Conservation (phyloP, 164 flowering plant genomes). For the Magnolia officinalis region DNA sequence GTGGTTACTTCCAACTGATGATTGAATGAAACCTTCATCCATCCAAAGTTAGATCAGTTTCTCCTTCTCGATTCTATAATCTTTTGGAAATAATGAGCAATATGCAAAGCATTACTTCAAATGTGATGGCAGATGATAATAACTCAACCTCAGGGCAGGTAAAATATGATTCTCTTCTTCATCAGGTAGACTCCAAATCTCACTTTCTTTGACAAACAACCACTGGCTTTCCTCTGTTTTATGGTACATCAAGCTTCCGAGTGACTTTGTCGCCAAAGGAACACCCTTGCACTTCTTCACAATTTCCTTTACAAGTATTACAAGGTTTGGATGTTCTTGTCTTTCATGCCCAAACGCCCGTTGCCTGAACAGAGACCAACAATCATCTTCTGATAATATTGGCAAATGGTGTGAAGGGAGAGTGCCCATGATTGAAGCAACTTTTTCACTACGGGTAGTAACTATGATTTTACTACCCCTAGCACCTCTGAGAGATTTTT, state of each 20-base stretch:
- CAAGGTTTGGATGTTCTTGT: not conserved
- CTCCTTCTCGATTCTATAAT: conserved; percentile 1
- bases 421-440: conserved; percentile 8
- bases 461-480: conserved; percentile 10
- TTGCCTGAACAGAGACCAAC: conserved; percentile 4
- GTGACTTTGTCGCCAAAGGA: conserved; percentile 7
- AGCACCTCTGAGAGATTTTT: not conserved
- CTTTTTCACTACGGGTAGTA: conserved; percentile 10
- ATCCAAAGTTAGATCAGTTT: conserved; percentile 15
- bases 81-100: conserved; percentile 21
- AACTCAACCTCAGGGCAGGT: conserved; percentile 17
- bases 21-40: conserved; percentile 15
- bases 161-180: not conserved
- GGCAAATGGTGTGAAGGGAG: not conserved
- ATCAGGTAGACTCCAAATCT: conserved; percentile 7
- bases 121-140: conserved; percentile 15
- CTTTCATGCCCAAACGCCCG: conserved; percentile 1
- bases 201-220: conserved; percentile 7
- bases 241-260: conserved; percentile 8
- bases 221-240: conserved; percentile 10
- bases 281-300: conserved; percentile 14
- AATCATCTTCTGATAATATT: conserved; percentile 9
- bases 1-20: not conserved
- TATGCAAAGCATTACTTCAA: conserved; percentile 19
- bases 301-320: conserved; percentile 3